A percentile compares a stretch with the other conserved stretches of the same genome.
Conservation (phyloP, 345 rosid genomes). For the Toxicodendron radicans region DNA sequence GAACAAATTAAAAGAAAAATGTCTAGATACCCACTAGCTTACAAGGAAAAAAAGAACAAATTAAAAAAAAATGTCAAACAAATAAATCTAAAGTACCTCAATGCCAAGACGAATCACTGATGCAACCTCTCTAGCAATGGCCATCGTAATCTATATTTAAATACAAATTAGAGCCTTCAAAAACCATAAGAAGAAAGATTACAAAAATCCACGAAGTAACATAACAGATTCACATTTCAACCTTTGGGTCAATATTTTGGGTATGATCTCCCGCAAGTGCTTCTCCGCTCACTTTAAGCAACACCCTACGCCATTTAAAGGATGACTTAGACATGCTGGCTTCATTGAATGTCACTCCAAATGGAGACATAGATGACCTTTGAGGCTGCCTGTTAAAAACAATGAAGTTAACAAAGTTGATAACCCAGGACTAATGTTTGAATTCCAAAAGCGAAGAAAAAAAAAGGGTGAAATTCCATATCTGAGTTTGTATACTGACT, state of each 20-base stretch:
- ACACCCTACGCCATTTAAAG: conserved; percentile 83
- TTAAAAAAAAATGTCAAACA: conserved; percentile 19
- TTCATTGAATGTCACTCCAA: conserved; percentile 50
- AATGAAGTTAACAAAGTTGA: conserved; percentile 10
- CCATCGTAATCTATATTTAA: conserved; percentile 75
- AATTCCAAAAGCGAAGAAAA: not conserved
- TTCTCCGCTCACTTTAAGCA: conserved; percentile 97
- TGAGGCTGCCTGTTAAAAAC: conserved; percentile 52
- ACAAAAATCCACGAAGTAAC: not conserved
- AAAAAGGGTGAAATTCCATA: not conserved
- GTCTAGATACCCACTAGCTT: too few species aligned
- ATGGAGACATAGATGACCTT: conserved; percentile 50
- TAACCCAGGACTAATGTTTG: not conserved
- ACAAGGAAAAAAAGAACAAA: not conserved
- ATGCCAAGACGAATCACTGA: conserved; percentile 83
- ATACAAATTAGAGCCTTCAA: conserved; percentile 20
- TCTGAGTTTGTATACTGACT: not conserved
- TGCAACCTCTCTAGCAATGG: conserved; percentile 96
- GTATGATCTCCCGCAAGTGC: conserved; percentile 88
- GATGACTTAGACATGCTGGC: conserved; percentile 47
- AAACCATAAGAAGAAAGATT: not conserved
- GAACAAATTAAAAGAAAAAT: not conserved
- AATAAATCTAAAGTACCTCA: conserved; percentile 45
- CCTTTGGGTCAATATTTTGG: conserved; percentile 94
- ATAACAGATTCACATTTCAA: conserved; percentile 26